Base-by-base conservation (phyloP, 2,329 filamentous ascomycete genomes). In the Colletotrichum eleusines region DNA sequence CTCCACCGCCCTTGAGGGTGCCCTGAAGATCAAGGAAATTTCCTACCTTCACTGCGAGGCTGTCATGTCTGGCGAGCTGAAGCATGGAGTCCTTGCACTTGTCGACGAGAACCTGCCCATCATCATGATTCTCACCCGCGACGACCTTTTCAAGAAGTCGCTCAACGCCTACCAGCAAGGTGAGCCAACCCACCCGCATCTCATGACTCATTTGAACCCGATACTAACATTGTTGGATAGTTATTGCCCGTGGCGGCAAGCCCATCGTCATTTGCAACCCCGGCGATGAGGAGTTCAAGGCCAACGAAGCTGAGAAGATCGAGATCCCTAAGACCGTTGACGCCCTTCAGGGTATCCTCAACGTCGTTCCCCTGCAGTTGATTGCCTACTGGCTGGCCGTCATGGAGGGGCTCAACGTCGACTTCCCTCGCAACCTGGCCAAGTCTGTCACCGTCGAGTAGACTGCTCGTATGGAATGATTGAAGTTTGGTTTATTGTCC, bases 381-480 rank as follows among this genome's bases (percentile, higher is more conserved):
- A 98, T 99, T 85, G 94, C 96, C 71, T 99, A 99, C 89, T 98
- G 96, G 95, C 90, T 99, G 74, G 96, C 96, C 65, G 95, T 99
- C 77, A 92, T 92, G 75, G 96, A 97, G 86, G 95, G 95, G 63
- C 87, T 98, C 75, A 98, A 99, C 81, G 96, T 99, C 72, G 96
- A 99, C 81, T 98, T 98, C 90, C 96, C 96, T 69, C 92, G 96
- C 79, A 99, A 99, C 87, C 85, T 99, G 85, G 96, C 96, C 82
- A 99, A 99, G 90, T 97, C 94, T 74, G 96, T 99, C 74, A 99
- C 96, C 74, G 96, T 99, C 76, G 96, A 99, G 90, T 99, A 95
- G 87, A 79, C 65, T 69, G 40, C 16, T 23, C 50, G n/a, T 20
- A 16, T 5, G 20, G 38, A 28, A 9, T 42, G 50, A 57, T 9